Evolutionary conservation across 148 eudicot genomes (phyloP).

Genomic region (Cornus florida): DNA sequence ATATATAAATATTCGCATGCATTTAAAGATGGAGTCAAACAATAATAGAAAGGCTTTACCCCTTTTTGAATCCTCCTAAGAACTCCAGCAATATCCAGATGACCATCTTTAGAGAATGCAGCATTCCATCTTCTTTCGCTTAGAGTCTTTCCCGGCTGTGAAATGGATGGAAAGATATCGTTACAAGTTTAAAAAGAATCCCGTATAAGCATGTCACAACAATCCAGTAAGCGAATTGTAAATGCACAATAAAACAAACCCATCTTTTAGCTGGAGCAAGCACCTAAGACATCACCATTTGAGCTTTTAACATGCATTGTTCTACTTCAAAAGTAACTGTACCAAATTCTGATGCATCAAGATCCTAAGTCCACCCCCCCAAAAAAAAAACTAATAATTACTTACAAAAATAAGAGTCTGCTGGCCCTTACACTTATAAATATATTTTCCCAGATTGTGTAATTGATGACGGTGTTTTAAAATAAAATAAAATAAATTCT

Average conservation of each 20-base stretch:
- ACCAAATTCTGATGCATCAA: background rate
- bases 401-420: background rate
- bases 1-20: background rate
- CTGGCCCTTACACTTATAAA: background rate
- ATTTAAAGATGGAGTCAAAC: background rate
- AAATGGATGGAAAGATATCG: slow-evolving; percentile 9
- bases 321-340: background rate
- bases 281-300: background rate
- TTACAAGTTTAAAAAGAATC: background rate
- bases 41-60: slow-evolving; percentile 41
- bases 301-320: background rate
- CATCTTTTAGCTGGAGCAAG: background rate
- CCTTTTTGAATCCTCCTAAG: slow-evolving; percentile 88
- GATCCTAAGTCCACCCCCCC: background rate
- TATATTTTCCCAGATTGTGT: background rate
- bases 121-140: slow-evolving; percentile 93
- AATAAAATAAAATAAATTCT: background rate
- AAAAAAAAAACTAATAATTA: too few relatives aligned
- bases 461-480: background rate
- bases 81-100: slow-evolving; percentile 78
- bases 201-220: background rate
- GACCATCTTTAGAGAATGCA: slow-evolving; percentile 77
- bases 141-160: slow-evolving; percentile 80
- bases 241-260: background rate
- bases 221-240: background rate